Evolutionary conservation across 2,329 filamentous ascomycete genomes (phyloP), one percentile per base, ranked within the genome.

Genomic region (Fusarium coicis): DNA sequence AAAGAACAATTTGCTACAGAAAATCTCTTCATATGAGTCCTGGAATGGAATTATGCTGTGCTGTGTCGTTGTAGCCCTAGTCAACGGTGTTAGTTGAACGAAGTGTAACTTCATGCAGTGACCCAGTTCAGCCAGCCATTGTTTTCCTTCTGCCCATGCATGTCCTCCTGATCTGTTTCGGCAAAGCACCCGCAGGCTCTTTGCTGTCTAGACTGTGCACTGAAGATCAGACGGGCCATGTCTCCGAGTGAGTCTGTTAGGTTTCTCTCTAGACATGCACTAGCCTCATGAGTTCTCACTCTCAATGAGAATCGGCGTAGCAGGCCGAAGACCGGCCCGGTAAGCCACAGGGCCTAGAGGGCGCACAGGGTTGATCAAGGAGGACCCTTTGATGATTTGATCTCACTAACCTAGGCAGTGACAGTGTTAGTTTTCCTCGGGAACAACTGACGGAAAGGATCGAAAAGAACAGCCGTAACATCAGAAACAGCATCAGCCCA

Each of bases 321-420:
- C 18, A 47, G 44, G 18, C 71, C 71, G 67, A 74, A 63, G 59
- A 61, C 71, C 71, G 71, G 71, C 47, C 71, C 63, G 68, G 71
- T 46, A 63, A 69, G 59, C 63, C 52, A 63, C 55, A 62, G 40
- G 61, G 26, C 19, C 44, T 46, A 28, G 26, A 30, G 26, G 44
- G 56, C 55, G 49, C 55, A 63, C 55, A 50, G 36, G 61, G 44
- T 63, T 42, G 28, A 50, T 63, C 56, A 65, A 65, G 42, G 30
- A 52, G 47, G 59, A 53, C 55, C 69, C 55, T 68, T 62, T 57
- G 54, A 49, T 49, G 54, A 57, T 30, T 66, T 66, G 50, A 66
- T 70, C 64, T 73, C 61, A 60, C 65, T 50, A 44, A 44, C 28
- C 37, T 19, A 53, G 36, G 30, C 56, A 49, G 56, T 56, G 53